Conservation (phyloP, 2,329 filamentous ascomycete species). For the Arthrobotrys entomopaga region DNA sequence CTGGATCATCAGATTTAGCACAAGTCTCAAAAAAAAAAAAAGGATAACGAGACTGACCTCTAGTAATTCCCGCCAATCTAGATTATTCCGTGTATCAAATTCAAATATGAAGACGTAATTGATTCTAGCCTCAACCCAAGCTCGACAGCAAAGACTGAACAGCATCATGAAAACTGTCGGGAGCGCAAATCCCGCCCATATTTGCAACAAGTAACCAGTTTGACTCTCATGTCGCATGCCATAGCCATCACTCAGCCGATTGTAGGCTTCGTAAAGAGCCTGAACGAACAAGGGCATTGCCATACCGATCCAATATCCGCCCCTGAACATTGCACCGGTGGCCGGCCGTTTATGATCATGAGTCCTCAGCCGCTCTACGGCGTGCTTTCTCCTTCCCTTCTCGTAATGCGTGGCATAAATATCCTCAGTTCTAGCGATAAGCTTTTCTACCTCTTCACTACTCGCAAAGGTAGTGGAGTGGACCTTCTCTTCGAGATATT, state of each 20-base stretch:
- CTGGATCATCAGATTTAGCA: constrained; percentile 60
- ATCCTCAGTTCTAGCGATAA: constrained; percentile 85
- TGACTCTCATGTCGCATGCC: constrained; percentile 60
- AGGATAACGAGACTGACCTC: constrained; percentile 66
- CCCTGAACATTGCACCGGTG: constrained; percentile 70
- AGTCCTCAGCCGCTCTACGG: constrained; percentile 82
- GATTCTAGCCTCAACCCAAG: constrained; percentile 86
- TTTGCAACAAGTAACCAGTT: constrained; percentile 63
- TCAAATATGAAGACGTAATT: constrained; percentile 98
- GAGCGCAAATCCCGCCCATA: constrained; percentile 93
- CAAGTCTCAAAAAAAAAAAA: not conserved
- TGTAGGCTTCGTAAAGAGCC: constrained; percentile 64
- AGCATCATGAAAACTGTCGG: constrained; percentile 80
- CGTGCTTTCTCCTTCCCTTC: constrained; percentile 89
- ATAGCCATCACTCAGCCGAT: constrained; percentile 26
- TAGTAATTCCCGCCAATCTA: constrained; percentile 89
- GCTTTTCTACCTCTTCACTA: constrained; percentile 82
- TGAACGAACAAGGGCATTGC: constrained; percentile 73
- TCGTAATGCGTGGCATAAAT: constrained; percentile 96
- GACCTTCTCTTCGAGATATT: constrained; percentile 91
- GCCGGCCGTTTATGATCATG: constrained; percentile 69
- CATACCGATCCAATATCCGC: constrained; percentile 74
- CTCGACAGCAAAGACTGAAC: constrained; percentile 84
- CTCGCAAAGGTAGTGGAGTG: constrained; percentile 91
- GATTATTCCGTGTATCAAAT: constrained; percentile 83